Conservation (phyloP, 1,139 yeast genomes). For the Hemisphaericaspora xylofermentans region DNA sequence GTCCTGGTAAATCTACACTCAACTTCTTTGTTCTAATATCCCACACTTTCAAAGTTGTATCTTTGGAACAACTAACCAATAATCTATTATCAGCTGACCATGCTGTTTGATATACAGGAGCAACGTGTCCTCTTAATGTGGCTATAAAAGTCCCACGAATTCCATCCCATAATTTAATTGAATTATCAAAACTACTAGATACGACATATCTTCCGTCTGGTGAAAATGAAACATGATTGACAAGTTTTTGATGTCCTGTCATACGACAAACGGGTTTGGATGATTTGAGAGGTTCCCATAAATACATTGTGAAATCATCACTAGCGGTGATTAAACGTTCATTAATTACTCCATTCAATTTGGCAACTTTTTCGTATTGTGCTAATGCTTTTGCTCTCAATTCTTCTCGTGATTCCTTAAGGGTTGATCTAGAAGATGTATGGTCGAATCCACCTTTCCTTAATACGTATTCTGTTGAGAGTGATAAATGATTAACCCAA, state of each 20-base stretch:
- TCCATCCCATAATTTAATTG: slow-evolving; percentile 96
- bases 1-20: slow-evolving; percentile 91
- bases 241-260: slow-evolving; percentile 97
- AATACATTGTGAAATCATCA: slow-evolving; percentile 96
- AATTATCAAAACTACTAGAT: slow-evolving; percentile 93
- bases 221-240: slow-evolving; percentile 91
- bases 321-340: slow-evolving; percentile 93
- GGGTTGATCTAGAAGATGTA: slow-evolving; percentile 21
- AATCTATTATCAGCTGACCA: slow-evolving; percentile 96
- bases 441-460: slow-evolving; percentile 57
- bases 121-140: slow-evolving; percentile 95
- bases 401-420: slow-evolving; percentile 27
- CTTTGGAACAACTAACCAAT: slow-evolving; percentile 91
- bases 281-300: slow-evolving; percentile 88
- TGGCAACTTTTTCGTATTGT: slow-evolving; percentile 78
- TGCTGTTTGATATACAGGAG: slow-evolving; percentile 97
- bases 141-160: slow-evolving; percentile 85
- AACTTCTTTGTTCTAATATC: slow-evolving; percentile 84
- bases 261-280: slow-evolving; percentile 84
- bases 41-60: slow-evolving; percentile 97
- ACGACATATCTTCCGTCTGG: slow-evolving; percentile 94
- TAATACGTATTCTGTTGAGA: slow-evolving; percentile 86
- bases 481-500: slow-evolving; percentile 93
- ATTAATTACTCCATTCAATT: slow-evolving; percentile 60
- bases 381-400: slow-evolving; percentile 35